Evolutionary conservation across 305 asterid genomes (phyloP).

Genomic region (Fraxinus angustifolia): DNA sequence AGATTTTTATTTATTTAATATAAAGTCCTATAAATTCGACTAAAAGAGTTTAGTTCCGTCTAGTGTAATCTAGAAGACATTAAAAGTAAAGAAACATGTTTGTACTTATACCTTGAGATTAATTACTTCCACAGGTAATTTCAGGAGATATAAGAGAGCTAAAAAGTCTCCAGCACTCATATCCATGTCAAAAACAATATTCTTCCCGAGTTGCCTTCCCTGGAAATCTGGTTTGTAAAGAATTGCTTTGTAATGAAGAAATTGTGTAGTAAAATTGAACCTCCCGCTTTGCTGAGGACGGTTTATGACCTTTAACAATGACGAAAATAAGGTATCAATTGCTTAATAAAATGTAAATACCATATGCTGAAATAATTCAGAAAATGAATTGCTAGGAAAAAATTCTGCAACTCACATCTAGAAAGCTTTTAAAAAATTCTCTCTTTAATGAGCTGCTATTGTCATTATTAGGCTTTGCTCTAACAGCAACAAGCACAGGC

Average conservation of each 20-base stretch:
- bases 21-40: background rate
- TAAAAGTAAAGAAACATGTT: background rate
- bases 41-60: background rate
- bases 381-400: background rate
- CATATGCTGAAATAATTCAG: background rate
- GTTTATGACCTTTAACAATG: constrained; percentile 58
- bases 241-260: constrained; percentile 54
- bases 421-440: constrained; percentile 58
- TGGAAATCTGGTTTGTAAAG: constrained; percentile 50
- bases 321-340: background rate
- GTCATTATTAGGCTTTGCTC: constrained; percentile 58
- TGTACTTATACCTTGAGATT: constrained; percentile 55
- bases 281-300: constrained; percentile 43
- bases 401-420: constrained; percentile 48
- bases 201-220: constrained; percentile 54
- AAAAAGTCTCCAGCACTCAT: constrained; percentile 91
- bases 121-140: constrained; percentile 55
- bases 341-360: background rate
- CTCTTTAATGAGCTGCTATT: constrained; percentile 39
- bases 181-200: constrained; percentile 83
- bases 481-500: constrained; percentile 68
- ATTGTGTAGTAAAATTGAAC: constrained; percentile 63
- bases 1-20: background rate
- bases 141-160: constrained; percentile 78
- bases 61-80: background rate